phyloP scores from a whole-genome alignment of 139 green algal species.

The Picochlorum sp. region DNA sequence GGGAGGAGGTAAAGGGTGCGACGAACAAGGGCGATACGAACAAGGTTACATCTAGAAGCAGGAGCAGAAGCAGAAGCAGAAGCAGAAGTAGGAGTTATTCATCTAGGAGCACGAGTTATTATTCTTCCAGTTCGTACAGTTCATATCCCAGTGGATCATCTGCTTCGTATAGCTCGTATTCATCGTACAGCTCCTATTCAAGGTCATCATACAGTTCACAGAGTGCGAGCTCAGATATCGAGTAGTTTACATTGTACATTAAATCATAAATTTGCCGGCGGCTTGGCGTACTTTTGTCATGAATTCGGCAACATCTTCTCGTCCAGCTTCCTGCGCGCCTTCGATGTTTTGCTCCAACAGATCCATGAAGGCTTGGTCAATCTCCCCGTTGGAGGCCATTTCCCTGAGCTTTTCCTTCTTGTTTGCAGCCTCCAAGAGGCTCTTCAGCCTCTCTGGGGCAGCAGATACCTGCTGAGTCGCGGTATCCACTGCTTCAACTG shows the following conservation, averaged over 20 bases:
- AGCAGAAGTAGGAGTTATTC: no score
- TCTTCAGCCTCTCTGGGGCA: conserved; percentile 55
- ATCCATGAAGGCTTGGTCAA: conserved; percentile 64
- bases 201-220: not conserved
- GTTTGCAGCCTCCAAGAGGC: conserved; percentile 66
- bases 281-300: conserved; percentile 72
- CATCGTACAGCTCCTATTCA: conserved; percentile 2
- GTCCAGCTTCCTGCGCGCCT: conserved; percentile 43
- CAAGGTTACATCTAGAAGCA: not conserved
- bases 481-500: conserved; percentile 54
- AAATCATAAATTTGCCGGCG: conserved; percentile 53
- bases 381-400: conserved; percentile 70
- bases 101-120: no score
- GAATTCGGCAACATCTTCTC: conserved; percentile 58
- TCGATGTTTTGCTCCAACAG: conserved; percentile 79
- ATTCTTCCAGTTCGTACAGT: no score
- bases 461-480: conserved; percentile 30
- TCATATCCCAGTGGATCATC: conserved; percentile 8
- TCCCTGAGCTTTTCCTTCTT: conserved; percentile 73
- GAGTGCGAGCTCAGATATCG: not conserved
- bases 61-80: no score
- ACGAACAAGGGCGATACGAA: not conserved
- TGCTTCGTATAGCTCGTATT: conserved; percentile 7
- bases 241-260: not conserved
- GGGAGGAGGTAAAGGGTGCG: not conserved